Evolutionary conservation across 768 basidiomycete genomes (phyloP).

Genomic region (Suillus alpinus): DNA sequence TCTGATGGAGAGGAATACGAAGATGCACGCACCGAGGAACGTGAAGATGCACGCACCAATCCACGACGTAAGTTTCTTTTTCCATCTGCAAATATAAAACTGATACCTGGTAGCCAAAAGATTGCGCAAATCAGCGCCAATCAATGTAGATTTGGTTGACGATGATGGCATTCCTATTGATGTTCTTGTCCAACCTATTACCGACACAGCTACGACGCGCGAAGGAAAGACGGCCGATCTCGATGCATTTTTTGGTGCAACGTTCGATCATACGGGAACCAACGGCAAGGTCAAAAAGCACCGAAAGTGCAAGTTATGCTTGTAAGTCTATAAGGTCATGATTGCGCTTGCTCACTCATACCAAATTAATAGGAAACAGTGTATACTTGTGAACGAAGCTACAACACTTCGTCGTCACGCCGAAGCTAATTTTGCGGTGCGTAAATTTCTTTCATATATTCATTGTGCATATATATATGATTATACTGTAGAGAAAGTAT

Average conservation of each 20-base stretch:
- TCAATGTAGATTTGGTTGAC: constrained; percentile 4
- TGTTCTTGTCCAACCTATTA: constrained; percentile 6
- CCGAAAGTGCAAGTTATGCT: background rate
- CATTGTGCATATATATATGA: background rate
- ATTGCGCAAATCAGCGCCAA: background rate
- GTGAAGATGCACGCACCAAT: background rate
- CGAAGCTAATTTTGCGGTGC: background rate
- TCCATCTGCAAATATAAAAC: background rate
- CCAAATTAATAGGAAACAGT: background rate
- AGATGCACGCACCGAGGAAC: too few relatives aligned
- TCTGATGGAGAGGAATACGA: too few relatives aligned
- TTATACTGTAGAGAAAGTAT: constrained; percentile 14
- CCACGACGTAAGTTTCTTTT: background rate
- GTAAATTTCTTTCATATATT: background rate
- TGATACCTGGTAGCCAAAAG: background rate
- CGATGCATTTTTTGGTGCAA: background rate
- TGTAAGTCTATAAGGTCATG: background rate
- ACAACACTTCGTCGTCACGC: background rate
- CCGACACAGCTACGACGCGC: background rate
- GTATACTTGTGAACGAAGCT: background rate
- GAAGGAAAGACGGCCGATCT: background rate
- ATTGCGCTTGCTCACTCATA: background rate
- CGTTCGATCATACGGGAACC: background rate
- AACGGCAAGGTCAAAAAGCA: background rate
- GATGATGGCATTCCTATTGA: constrained; percentile 12